Base-by-base conservation (phyloP, 257 asterid genomes). In the Apocynum venetum region DNA sequence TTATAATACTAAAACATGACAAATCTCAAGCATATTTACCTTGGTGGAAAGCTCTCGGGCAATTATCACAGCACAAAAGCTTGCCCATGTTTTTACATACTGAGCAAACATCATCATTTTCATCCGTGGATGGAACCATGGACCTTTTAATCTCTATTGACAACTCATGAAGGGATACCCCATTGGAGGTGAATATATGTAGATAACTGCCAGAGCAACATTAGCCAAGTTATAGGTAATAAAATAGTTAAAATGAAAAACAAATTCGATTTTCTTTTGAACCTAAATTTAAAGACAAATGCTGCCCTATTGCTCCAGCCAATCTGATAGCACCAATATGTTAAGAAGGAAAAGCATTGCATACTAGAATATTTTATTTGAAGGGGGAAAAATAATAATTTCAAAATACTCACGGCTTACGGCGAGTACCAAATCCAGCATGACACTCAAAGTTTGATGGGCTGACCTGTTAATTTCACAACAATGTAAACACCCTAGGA, bases 361-460 rank as follows among this genome's bases (percentile, higher is more conserved):
- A n/a, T 14, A n/a, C 73, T 15, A 40, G 14, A 44, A 13, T 20
- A 15, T 25, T 63, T 60, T 60, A 12, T 49, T 0, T 3, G 8
- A 73, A 40, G 44, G n/a, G 43, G 59, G 19, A 51, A 47, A 55
- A 1, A 47, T 20, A 19, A 73, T 19, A 51, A 38, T 17, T 60
- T 77, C 71, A 57, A 73, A 83, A 77, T 53, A 87, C 98, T 88
- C 83, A 93, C 99, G 98, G 99, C 85, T 93, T 96, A 73, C 97
- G 89, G 36, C 97, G 96, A 25, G 98, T 86, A 82, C 92, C 86
- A 78, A 80, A 89, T 76, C 97, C 99, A 74, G 99, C 99, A 93
- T 93, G 99, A 60, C 88, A 88, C 89, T 96, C 99, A 85, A 96
- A 96, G 80, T 80, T 87, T 8, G 99, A 96, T 41, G 99, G 94